These are phyloP conservation scores for Lactarius evosmus DNA, from an alignment of 768 basidiomycete species.

Conservation along the genomic window DNA sequence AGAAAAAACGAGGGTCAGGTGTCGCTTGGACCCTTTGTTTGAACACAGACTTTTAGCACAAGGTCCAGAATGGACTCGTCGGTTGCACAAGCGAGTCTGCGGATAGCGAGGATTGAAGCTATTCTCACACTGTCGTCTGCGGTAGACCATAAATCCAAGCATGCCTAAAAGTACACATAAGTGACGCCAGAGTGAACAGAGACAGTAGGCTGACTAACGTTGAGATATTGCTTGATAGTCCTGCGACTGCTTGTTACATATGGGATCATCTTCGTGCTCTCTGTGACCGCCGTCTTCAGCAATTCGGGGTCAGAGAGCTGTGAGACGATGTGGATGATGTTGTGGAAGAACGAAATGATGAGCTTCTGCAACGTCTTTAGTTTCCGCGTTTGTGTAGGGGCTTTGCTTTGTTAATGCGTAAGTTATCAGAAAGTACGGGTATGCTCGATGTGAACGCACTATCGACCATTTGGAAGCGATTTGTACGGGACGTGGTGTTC, in stretches of 20 bases:
- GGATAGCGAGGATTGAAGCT: slow-evolving; percentile 79
- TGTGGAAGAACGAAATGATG: slow-evolving; percentile 86
- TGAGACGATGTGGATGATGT: slow-evolving; percentile 72
- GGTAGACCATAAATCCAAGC: slow-evolving; percentile 80
- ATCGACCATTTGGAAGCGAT: slow-evolving; percentile 74
- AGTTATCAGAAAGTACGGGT: not conserved
- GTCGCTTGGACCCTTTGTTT: slow-evolving; percentile 3
- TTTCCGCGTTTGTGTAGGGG: slow-evolving; percentile 76
- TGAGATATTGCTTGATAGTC: slow-evolving; percentile 81
- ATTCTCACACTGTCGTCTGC: slow-evolving; percentile 80
- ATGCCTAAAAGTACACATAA: slow-evolving; percentile 48
- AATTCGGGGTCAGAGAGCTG: slow-evolving; percentile 68
- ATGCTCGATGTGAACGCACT: slow-evolving; percentile 48
- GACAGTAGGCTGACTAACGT: slow-evolving; percentile 46
- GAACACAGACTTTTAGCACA: slow-evolving; percentile 69
- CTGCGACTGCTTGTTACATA: slow-evolving; percentile 84
- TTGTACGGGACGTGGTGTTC: slow-evolving; percentile 88
- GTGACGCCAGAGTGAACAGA: slow-evolving; percentile 1
- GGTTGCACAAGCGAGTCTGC: slow-evolving; percentile 70
- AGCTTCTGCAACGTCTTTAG: slow-evolving; percentile 83
- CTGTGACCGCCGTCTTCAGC: slow-evolving; percentile 68
- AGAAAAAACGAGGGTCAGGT: slow-evolving; percentile 1
- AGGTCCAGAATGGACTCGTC: slow-evolving; percentile 82
- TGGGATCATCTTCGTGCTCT: slow-evolving; percentile 86
- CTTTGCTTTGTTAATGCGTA: slow-evolving; percentile 54